Evolutionary conservation across 1,284 basidiomycete species (phyloP).

Genomic region (Ustilago cynodontis): DNA sequence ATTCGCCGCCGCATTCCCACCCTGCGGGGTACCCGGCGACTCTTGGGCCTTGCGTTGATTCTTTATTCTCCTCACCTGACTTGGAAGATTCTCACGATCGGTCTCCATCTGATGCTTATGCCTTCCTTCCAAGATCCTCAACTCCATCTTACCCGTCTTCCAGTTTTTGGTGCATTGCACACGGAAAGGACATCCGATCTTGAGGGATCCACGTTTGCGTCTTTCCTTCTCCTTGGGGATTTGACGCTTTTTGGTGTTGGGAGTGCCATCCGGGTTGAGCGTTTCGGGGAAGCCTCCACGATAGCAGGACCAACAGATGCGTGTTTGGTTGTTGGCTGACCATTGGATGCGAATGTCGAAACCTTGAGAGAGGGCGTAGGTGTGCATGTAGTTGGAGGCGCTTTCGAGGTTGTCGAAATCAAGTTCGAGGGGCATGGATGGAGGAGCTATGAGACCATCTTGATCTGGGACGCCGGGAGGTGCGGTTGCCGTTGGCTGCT

Average conservation of each 20-base stretch:
- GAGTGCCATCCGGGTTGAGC: slow-evolving; percentile 47
- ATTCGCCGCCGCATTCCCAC: slow-evolving; percentile 39
- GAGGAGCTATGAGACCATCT: slow-evolving; percentile 43
- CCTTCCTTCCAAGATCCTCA: slow-evolving; percentile 44
- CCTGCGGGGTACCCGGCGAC: slow-evolving; percentile 16
- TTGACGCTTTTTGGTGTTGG: slow-evolving; percentile 48
- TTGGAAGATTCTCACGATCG: slow-evolving; percentile 44
- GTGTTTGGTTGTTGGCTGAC: slow-evolving; percentile 56
- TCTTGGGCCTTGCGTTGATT: slow-evolving; percentile 33
- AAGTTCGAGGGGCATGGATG: slow-evolving; percentile 53
- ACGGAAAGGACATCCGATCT: slow-evolving; percentile 53
- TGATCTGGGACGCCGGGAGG: slow-evolving; percentile 43
- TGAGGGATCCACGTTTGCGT: slow-evolving; percentile 46
- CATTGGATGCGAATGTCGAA: slow-evolving; percentile 56
- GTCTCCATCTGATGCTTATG: slow-evolving; percentile 55
- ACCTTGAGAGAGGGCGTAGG: slow-evolving; percentile 52
- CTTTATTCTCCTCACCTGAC: slow-evolving; percentile 45
- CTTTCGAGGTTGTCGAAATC: slow-evolving; percentile 55
- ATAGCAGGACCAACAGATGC: slow-evolving; percentile 55
- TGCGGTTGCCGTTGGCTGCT: slow-evolving; percentile 16
- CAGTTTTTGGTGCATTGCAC: slow-evolving; percentile 55
- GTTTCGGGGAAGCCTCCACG: slow-evolving; percentile 49
- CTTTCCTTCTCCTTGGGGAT: slow-evolving; percentile 54
- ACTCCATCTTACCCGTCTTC: slow-evolving; percentile 54
- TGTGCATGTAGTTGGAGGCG: slow-evolving; percentile 56